Base-by-base conservation (phyloP, 495 filamentous ascomycete genomes). In the Podospora conica region DNA sequence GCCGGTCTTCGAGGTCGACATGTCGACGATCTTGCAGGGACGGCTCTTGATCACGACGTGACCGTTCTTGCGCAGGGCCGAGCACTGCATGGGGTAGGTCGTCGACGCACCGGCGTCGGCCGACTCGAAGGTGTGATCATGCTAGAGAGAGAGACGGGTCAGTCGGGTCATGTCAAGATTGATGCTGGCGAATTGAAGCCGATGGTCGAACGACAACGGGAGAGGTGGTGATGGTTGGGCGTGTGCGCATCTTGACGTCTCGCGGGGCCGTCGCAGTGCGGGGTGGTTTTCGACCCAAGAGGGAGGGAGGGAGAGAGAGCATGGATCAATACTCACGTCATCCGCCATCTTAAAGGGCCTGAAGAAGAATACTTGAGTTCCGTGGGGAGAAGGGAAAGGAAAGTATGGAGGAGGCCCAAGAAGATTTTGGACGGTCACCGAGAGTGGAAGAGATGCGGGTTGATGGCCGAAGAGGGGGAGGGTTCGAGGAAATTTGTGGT, bases 1-100 rank as follows among this genome's bases (percentile, higher is more conserved):
- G 80, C 95, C 95, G 69, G 95, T 99, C 92, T 99, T 99, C 77
- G 95, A 99, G 82, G 95, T 99, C 68, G 91, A 94, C 95, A 99
- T 99, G 76, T 97, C 95, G 79, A 97, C 91, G 74, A 99, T 99
- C 89, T 97, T 98, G 93, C 95, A 99, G 68, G 95, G 95, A 73
- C 95, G 94, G 78, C 84, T 81, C 87, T 99, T 98, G 83, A 99
- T 98, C 75, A 94, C 90, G 82, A 99, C 95, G 74, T 88, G 87
- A 72, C 95, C 95, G 88, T 94, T 95, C 93, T 99, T 98, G 75
- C 95, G 88, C 84, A 99, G 87, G 71, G 95, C 94, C 81, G 95
- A 99, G 82, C 95, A 99, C 85, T 99, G 95, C 91, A 96, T 94
- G 71, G 95, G 95, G 84, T 77, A 97, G 76, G 95, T 98, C 78